Percentiles rank a stretch among this genome's conserved stretches.
Evolutionary conservation across 768 basidiomycete species (phyloP).

Genomic region (Russula dissimulans): DNA sequence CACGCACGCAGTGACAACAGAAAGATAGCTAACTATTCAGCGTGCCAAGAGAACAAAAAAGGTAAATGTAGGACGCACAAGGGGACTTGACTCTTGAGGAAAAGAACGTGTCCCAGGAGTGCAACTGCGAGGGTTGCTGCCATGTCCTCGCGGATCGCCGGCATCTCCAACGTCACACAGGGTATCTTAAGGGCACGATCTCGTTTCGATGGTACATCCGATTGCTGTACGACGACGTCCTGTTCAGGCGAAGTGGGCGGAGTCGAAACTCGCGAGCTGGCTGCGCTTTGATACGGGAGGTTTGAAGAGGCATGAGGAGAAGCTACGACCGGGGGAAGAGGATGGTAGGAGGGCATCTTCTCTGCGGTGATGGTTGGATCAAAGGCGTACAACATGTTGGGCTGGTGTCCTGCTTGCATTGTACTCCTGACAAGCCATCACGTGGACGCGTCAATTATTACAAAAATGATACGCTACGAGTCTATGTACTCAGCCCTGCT

Average conservation of each 20-base stretch:
- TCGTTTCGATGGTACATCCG: neutral
- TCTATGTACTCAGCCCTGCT: too few relatives aligned
- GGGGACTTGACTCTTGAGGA: slow-evolving; percentile 70
- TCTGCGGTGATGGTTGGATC: neutral
- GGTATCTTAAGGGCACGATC: slow-evolving; percentile 28
- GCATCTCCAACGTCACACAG: slow-evolving; percentile 38
- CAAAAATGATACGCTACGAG: too few relatives aligned
- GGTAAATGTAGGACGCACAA: slow-evolving; percentile 42
- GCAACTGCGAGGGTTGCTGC: slow-evolving; percentile 57
- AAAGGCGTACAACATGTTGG: too few relatives aligned
- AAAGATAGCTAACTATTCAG: neutral
- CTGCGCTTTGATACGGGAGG: neutral
- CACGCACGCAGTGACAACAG: neutral
- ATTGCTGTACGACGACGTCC: neutral
- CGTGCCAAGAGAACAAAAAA: neutral
- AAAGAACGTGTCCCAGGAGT: slow-evolving; percentile 61
- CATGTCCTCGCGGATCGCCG: slow-evolving; percentile 44
- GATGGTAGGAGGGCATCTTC: slow-evolving; percentile 14
- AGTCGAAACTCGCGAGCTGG: neutral
- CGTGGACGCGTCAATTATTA: neutral
- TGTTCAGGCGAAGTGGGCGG: slow-evolving; percentile 4
- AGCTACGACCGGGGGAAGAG: neutral
- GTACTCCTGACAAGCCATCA: neutral
- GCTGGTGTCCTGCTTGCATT: neutral
- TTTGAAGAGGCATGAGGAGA: neutral